A percentile compares a stretch with the other conserved stretches of the same genome.
Evolutionary conservation across 1,284 basidiomycete species (phyloP).

Genomic region (Moniliophthora roreri): DNA sequence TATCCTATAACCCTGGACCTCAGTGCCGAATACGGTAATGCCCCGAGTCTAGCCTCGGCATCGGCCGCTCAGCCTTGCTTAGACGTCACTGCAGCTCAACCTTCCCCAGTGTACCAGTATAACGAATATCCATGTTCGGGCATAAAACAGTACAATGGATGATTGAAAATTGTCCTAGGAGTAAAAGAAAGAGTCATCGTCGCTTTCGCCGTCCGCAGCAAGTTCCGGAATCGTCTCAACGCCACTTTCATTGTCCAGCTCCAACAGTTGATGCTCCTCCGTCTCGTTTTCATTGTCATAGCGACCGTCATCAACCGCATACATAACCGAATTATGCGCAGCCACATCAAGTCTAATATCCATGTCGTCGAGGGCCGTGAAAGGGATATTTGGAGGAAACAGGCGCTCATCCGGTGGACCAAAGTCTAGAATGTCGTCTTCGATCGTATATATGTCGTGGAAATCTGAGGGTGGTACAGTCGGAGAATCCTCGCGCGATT

Average conservation of each 20-base stretch:
- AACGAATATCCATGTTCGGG: no score
- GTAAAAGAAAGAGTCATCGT: no score
- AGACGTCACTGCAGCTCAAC: no score
- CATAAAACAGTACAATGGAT: no score
- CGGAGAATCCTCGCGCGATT: no score
- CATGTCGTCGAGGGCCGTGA: no score
- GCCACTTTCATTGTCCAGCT: not conserved
- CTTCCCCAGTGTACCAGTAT: no score
- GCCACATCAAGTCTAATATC: no score
- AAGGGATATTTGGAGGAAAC: no score
- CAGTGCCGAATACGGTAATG: conserved; percentile 1
- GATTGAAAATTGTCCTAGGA: no score
- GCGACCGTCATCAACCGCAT: not conserved
- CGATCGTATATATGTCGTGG: not conserved
- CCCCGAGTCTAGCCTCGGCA: not conserved
- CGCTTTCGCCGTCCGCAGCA: not conserved
- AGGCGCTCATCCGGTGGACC: no score
- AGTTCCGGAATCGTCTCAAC: not conserved
- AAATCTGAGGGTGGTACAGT: not conserved
- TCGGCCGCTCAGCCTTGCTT: not conserved
- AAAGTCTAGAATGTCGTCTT: not conserved
- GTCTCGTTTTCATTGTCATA: not conserved
- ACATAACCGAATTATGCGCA: no score
- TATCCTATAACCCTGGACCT: conserved; percentile 2
- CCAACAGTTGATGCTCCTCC: not conserved